phyloP scores from a whole-genome alignment of 148 eudicot genomes.

The Linanthus parryae region DNA sequence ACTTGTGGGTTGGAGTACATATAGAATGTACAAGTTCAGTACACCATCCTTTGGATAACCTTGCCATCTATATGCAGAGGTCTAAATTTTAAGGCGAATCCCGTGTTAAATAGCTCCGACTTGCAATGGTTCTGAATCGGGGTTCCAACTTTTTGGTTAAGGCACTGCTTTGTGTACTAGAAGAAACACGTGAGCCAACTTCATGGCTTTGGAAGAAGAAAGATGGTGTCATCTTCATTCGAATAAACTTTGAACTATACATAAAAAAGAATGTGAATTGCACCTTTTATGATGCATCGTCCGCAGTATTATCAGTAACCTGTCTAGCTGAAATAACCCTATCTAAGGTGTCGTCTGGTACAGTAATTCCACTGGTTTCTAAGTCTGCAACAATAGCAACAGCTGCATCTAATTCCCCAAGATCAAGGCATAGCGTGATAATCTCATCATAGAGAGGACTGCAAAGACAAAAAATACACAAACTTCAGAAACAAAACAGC shows the following conservation, averaged over 20 bases:
- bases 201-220: not conserved
- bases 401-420: constrained; percentile 91
- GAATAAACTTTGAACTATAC: not conserved
- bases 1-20: too few species aligned
- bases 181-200: not conserved
- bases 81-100: too few species aligned
- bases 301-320: constrained; percentile 25
- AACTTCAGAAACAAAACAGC: too few species aligned
- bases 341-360: constrained; percentile 78
- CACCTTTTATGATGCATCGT: constrained; percentile 31
- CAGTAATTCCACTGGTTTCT: constrained; percentile 74
- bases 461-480: constrained; percentile 19
- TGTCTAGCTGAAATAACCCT: constrained; percentile 83
- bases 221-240: too few species aligned
- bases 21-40: too few species aligned
- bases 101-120: too few species aligned
- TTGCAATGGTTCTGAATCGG: too few species aligned
- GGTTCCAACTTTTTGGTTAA: too few species aligned
- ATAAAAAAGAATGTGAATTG: not conserved
- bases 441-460: constrained; percentile 92
- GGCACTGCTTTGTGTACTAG: too few species aligned
- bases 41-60: too few species aligned
- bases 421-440: constrained; percentile 69
- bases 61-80: too few species aligned
- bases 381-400: constrained; percentile 87